Conservation (phyloP, 345 rosid genomes). For the Linum tenue region DNA sequence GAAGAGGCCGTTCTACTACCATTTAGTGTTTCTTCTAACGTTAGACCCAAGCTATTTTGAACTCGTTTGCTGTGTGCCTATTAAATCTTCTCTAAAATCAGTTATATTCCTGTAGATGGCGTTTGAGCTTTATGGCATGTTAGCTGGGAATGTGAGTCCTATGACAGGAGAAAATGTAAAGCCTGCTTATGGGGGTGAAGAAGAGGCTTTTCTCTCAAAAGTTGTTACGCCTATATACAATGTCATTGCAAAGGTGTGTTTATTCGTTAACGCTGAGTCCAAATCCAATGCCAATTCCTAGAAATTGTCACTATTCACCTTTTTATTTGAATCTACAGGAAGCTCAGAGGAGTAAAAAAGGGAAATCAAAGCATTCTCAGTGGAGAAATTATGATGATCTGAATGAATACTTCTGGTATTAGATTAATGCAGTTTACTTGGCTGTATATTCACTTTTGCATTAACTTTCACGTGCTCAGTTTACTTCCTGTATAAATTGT, state of each 20-base stretch:
- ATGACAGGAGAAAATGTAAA: slow-evolving; percentile 96
- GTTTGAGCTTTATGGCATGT: slow-evolving; percentile 92
- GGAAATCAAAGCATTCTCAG: slow-evolving; percentile 93
- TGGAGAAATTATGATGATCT: slow-evolving; percentile 99
- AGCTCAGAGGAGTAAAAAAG: slow-evolving; percentile 71
- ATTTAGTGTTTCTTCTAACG: background rate
- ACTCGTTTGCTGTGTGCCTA: background rate
- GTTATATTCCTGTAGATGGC: slow-evolving; percentile 60
- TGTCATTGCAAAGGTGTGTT: slow-evolving; percentile 62
- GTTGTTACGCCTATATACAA: slow-evolving; percentile 88
- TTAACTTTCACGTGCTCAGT: slow-evolving; percentile 2
- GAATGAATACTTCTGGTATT: slow-evolving; percentile 93
- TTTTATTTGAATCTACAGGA: slow-evolving; percentile 39
- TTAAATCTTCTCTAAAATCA: background rate
- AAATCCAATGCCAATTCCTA: background rate
- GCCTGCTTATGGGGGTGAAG: slow-evolving; percentile 97
- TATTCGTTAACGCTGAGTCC: background rate
- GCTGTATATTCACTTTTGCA: background rate
- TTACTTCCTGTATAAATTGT: slow-evolving; percentile 17
- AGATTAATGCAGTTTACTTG: slow-evolving; percentile 1
- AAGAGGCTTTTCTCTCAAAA: slow-evolving; percentile 87
- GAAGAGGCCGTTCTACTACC: no score
- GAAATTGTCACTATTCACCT: background rate
- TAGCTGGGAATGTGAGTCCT: slow-evolving; percentile 96
- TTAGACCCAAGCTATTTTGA: background rate